A percentile compares a stretch with the other conserved stretches of the same genome.
These are phyloP conservation scores for Kodamaea derodonti DNA, from an alignment of 1,139 yeast species.

Conservation along the genomic window DNA sequence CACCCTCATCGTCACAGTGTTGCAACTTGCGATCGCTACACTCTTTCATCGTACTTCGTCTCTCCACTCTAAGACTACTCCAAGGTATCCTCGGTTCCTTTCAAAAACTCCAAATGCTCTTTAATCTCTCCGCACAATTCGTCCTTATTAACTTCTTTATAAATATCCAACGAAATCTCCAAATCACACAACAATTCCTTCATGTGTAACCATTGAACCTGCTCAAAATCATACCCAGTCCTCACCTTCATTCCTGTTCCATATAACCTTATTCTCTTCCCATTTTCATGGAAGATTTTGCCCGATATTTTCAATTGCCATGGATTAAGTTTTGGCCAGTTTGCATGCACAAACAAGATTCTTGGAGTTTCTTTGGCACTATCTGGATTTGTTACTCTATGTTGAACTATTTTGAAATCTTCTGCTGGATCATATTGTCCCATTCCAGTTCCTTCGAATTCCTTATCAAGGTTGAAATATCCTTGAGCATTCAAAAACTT, in stretches of 20 bases:
- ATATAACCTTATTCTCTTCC: constrained; percentile 46
- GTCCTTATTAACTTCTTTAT: constrained; percentile 39
- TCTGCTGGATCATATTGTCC: constrained; percentile 67
- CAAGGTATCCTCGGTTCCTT: constrained; percentile 23
- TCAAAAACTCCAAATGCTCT: constrained; percentile 42
- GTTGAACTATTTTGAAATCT: constrained; percentile 36
- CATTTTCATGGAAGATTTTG: constrained; percentile 40
- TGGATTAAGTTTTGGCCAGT: constrained; percentile 64
- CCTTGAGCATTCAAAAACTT: constrained; percentile 54
- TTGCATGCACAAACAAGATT: constrained; percentile 60
- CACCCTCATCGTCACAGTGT: too few relatives aligned
- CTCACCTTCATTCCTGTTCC: constrained; percentile 51
- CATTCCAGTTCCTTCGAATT: constrained; percentile 65
- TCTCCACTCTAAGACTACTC: too few relatives aligned
- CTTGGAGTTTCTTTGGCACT: constrained; percentile 27
- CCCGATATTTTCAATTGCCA: constrained; percentile 41
- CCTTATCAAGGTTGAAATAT: constrained; percentile 35
- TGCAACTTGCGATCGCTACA: too few relatives aligned
- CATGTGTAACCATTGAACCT: constrained; percentile 59
- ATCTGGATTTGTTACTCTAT: constrained; percentile 10
- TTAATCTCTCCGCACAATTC: constrained; percentile 48
- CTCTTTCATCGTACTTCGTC: too few relatives aligned
- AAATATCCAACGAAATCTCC: constrained; percentile 41
- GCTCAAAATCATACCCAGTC: constrained; percentile 58
- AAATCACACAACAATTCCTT: constrained; percentile 53